A percentile compares a stretch with the other conserved stretches of the same genome.
Conservation (phyloP, 441 rosid genomes). For the Pelargonium fulgidum region DNA sequence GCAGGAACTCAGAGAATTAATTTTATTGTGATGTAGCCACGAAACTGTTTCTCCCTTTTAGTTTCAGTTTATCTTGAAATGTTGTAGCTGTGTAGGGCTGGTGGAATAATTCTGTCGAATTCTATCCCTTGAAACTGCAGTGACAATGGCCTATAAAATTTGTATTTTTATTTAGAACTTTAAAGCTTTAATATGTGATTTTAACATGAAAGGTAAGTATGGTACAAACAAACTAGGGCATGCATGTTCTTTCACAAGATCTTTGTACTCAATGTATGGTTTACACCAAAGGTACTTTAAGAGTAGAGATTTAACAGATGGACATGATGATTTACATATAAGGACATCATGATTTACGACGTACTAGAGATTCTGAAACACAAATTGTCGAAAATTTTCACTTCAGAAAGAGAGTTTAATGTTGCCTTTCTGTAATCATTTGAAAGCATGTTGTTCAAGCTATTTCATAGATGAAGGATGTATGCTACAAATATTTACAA, state of each 20-base stretch:
- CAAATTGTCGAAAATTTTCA: background rate
- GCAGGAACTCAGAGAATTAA: background rate
- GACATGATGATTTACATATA: too few relatives aligned
- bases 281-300: background rate
- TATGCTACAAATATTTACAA: background rate
- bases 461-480: background rate
- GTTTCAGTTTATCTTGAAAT: too few relatives aligned
- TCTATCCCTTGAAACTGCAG: too few relatives aligned
- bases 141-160: too few relatives aligned
- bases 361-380: background rate
- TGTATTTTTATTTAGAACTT: background rate
- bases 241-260: background rate
- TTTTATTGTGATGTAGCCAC: background rate
- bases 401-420: slow-evolving; percentile 1
- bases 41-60: background rate
- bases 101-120: too few relatives aligned
- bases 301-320: background rate
- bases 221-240: background rate
- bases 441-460: background rate
- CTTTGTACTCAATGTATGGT: background rate
- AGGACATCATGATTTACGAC: background rate
- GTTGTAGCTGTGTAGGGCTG: too few relatives aligned
- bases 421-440: background rate
- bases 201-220: background rate
- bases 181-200: background rate